Evolutionary conservation across 371 early-diverging fungal genomes (phyloP), one percentile per base, ranked within the genome.

Genomic region (Mortierella sp.): DNA sequence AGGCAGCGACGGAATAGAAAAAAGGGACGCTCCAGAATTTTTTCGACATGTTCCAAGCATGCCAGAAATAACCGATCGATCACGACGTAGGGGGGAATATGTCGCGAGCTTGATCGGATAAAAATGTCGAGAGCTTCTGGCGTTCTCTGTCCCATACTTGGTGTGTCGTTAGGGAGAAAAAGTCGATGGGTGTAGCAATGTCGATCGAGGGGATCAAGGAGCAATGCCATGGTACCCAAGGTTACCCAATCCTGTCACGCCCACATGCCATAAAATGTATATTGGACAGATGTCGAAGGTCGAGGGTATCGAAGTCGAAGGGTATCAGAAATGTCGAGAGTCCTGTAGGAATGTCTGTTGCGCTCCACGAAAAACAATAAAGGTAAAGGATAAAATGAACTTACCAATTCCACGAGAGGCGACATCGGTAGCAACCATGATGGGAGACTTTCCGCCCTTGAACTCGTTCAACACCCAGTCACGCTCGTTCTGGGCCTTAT

Each of bases 361-460:
- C 41, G 21, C 18, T 38, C 2, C 56, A 55, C 65, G 16, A 75
- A 21, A 55, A 77, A 72, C 21, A 60, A 77, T 10, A 65, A 12
- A 65, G 18, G 4, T 2, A 16, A 16, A 32, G 32, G 7, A 41
- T 29, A 75, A 75, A 46, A 49, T 63, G 44, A 76, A 92, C 92
- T 91, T 96, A 97, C 99, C 99, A 77, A 99, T 95, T 88, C 99
- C 99, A 92, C 99, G 97, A 75, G 98, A 98, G 74, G 99, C 99
- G 65, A 99, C 99, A 91, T 99, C 99, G 5, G 99, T 99, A 38
- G 99, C 99, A 77, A 99, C 99, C 95, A 99, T 95, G 83, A 98
- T 96, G 24, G 98, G 98, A 58, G 94, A 94, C 71, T 91, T 93
- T 63, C 98, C 98, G 38, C 93, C 84, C 88, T 96, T 96, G 94